These are phyloP conservation scores for Hydrangea macrophylla DNA, from an alignment of 148 eudicot species.

Conservation along the genomic window DNA sequence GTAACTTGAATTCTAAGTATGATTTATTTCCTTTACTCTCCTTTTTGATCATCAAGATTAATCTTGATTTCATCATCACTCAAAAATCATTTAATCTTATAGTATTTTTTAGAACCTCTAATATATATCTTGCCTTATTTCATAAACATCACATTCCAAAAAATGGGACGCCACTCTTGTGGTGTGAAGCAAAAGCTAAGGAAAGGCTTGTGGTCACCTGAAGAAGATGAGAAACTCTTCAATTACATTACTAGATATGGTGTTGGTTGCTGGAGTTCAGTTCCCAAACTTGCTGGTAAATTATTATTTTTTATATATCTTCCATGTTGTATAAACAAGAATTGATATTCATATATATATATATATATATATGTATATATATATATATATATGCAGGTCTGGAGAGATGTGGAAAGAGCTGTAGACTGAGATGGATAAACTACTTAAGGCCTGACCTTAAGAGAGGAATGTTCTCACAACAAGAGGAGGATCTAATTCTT, in stretches of 20 bases:
- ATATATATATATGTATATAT: too few relatives aligned
- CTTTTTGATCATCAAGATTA: slow-evolving; percentile 16
- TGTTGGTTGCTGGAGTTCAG: slow-evolving; percentile 53
- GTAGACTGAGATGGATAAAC: slow-evolving; percentile 84
- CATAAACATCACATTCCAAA: too few relatives aligned
- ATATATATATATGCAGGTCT: slow-evolving; percentile 37
- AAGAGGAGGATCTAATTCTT: slow-evolving; percentile 68
- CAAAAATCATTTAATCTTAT: slow-evolving; percentile 9
- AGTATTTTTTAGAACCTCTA: too few relatives aligned
- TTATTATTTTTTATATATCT: too few relatives aligned
- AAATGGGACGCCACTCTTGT: slow-evolving; percentile 46
- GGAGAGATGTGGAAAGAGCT: slow-evolving; percentile 90
- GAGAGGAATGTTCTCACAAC: slow-evolving; percentile 75
- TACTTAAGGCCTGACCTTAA: slow-evolving; percentile 85
- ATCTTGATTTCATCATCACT: not conserved
- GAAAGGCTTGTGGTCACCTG: slow-evolving; percentile 54
- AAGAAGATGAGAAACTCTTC: slow-evolving; percentile 44
- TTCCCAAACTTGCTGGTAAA: slow-evolving; percentile 42
- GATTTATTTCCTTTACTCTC: slow-evolving; percentile 21
- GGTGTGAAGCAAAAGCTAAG: slow-evolving; percentile 45
- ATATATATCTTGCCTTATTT: too few relatives aligned
- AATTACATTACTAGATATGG: slow-evolving; percentile 40
- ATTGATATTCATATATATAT: too few relatives aligned
- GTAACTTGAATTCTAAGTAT: slow-evolving; percentile 81
- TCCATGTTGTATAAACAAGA: too few relatives aligned